Conservation (phyloP, 305 asterid species). For the Plantago rigida region DNA sequence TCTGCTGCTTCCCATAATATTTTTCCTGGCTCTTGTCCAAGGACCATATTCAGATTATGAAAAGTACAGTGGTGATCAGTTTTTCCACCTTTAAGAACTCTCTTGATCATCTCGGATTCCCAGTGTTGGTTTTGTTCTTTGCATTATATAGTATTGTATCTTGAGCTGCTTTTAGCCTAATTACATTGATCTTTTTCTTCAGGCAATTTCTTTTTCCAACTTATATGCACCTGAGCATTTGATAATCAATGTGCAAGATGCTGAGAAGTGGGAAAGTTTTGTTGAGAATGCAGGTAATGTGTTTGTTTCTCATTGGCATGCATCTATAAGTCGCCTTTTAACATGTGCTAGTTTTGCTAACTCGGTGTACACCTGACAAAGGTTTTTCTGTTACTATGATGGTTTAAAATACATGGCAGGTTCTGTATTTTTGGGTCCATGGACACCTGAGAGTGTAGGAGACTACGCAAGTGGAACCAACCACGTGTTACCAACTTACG, state of each 20-base stretch:
- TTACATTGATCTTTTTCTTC: constrained; percentile 23
- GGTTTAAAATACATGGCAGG: constrained; percentile 36
- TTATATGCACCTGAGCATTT: constrained; percentile 91
- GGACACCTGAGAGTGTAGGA: constrained; percentile 99
- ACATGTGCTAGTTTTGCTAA: background rate
- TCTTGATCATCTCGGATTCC: background rate
- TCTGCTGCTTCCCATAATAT: background rate
- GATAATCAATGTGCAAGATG: constrained; percentile 82
- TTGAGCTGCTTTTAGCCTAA: constrained; percentile 3
- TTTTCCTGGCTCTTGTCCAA: background rate
- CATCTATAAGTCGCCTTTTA: background rate
- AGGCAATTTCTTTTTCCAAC: constrained; percentile 86
- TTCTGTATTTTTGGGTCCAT: constrained; percentile 74
- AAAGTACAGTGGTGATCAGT: background rate
- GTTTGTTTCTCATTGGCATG: background rate
- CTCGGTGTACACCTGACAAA: background rate
- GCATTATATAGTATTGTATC: background rate
- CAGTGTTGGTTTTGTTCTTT: constrained; percentile 17
- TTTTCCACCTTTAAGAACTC: constrained; percentile 11
- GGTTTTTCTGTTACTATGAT: background rate
- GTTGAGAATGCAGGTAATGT: constrained; percentile 84
- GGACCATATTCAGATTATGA: background rate
- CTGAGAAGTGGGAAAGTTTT: constrained; percentile 85
- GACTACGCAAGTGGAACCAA: constrained; percentile 95
- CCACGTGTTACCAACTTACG: constrained; percentile 93